phyloP scores from a whole-genome alignment of 306 rosid species.

The Mimosa pudica region DNA sequence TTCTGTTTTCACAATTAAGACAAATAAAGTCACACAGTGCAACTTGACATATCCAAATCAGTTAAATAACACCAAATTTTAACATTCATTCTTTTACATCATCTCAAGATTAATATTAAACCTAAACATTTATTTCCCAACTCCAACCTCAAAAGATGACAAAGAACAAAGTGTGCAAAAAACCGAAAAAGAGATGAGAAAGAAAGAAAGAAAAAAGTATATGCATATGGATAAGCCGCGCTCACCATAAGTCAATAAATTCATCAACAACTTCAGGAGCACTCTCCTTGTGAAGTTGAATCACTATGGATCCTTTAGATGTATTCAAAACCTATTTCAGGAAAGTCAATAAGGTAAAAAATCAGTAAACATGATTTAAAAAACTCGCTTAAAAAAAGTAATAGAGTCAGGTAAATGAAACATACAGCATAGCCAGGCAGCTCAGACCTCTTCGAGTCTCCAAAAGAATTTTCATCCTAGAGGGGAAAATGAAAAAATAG shows the following conservation, averaged over 20 bases:
- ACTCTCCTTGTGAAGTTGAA: slow-evolving; percentile 80
- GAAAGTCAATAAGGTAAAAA: slow-evolving; percentile 1
- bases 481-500: not conserved
- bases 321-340: slow-evolving; percentile 71
- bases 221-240: slow-evolving; percentile 21
- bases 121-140: slow-evolving; percentile 8
- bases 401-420: slow-evolving; percentile 22
- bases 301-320: slow-evolving; percentile 75
- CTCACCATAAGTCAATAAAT: slow-evolving; percentile 96
- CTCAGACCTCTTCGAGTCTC: slow-evolving; percentile 60
- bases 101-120: not conserved
- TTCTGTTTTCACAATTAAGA: not conserved
- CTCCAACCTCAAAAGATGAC: slow-evolving; percentile 24
- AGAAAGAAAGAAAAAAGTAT: not conserved
- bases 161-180: slow-evolving; percentile 11
- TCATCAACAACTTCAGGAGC: slow-evolving; percentile 98
- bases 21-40: not conserved
- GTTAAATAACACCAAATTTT: slow-evolving; percentile 1
- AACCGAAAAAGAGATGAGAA: slow-evolving; percentile 19
- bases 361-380: slow-evolving; percentile 13
- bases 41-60: slow-evolving; percentile 19
- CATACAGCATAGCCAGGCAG: slow-evolving; percentile 76
- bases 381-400: slow-evolving; percentile 28
- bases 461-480: slow-evolving; percentile 49
- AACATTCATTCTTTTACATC: not conserved